phyloP scores from a whole-genome alignment of 345 rosid genomes.

The Gossypium raimondii region DNA sequence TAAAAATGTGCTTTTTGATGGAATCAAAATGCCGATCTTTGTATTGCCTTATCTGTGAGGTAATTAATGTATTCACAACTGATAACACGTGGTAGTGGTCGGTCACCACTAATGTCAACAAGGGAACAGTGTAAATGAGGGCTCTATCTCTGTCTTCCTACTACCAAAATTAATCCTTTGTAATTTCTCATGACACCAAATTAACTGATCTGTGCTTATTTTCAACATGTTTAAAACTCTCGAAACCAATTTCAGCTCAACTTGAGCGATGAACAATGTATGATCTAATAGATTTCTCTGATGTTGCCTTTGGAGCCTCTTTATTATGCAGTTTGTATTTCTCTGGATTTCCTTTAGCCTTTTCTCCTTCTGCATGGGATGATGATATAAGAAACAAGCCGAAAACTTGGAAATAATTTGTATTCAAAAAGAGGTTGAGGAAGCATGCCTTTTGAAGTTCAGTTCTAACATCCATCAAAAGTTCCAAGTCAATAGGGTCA shows the following conservation, averaged over 20 bases:
- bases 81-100: background rate
- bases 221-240: constrained; percentile 67
- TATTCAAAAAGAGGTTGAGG: background rate
- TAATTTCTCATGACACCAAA: constrained; percentile 79
- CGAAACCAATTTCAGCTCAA: constrained; percentile 60
- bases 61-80: background rate
- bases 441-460: constrained; percentile 57
- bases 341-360: constrained; percentile 64
- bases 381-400: background rate
- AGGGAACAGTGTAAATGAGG: constrained; percentile 71
- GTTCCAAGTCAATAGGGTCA: constrained; percentile 46
- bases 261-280: constrained; percentile 42
- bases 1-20: background rate
- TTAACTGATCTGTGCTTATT: constrained; percentile 52
- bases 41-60: background rate
- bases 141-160: constrained; percentile 53
- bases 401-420: background rate
- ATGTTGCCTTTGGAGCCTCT: constrained; percentile 50
- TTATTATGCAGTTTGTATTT: constrained; percentile 53
- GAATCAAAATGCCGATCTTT: background rate
- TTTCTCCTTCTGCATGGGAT: constrained; percentile 53
- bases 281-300: constrained; percentile 28
- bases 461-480: constrained; percentile 39
- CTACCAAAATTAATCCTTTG: constrained; percentile 37
- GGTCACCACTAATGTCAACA: constrained; percentile 28